phyloP scores from a whole-genome alignment of 2,329 filamentous ascomycete genomes.

The Thelonectria rubi region DNA sequence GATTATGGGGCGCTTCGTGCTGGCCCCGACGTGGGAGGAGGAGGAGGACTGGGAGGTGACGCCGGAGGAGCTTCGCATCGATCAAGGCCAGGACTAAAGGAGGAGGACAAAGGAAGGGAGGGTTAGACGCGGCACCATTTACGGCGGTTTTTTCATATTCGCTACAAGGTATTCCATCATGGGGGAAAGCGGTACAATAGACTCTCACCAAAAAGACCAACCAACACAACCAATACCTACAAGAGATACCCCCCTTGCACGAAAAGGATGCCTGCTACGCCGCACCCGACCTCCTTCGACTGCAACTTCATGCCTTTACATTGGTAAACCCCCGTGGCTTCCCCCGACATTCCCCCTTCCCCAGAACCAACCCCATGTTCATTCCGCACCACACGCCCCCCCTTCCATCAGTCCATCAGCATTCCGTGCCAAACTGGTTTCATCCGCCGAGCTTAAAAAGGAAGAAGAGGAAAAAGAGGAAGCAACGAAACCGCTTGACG shows the following conservation, averaged over 20 bases:
- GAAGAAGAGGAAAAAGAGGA: background rate
- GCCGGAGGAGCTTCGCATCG: constrained; percentile 46
- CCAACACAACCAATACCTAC: background rate
- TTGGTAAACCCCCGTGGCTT: background rate
- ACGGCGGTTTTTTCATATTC: constrained; percentile 5
- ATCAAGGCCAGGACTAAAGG: constrained; percentile 9
- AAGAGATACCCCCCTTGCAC: background rate
- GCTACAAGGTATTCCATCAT: background rate
- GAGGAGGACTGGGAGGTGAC: constrained; percentile 64
- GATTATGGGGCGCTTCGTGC: constrained; percentile 69
- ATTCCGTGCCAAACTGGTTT: constrained; percentile 15
- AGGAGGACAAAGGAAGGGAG: constrained; percentile 4
- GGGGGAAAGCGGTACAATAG: constrained; percentile 14
- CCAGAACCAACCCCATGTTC: background rate
- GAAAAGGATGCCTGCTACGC: background rate
- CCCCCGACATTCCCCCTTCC: background rate
- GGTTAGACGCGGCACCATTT: background rate
- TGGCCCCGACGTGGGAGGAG: constrained; percentile 67
- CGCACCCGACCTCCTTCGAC: background rate
- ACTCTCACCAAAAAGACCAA: background rate
- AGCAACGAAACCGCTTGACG: too few relatives aligned
- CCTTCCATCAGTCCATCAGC: constrained; percentile 1
- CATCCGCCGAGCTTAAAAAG: constrained; percentile 10
- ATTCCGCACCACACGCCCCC: background rate
- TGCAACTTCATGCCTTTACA: too few relatives aligned